phyloP scores from a whole-genome alignment of 2,329 filamentous ascomycete species.

The Rhynchosporium agropyri region DNA sequence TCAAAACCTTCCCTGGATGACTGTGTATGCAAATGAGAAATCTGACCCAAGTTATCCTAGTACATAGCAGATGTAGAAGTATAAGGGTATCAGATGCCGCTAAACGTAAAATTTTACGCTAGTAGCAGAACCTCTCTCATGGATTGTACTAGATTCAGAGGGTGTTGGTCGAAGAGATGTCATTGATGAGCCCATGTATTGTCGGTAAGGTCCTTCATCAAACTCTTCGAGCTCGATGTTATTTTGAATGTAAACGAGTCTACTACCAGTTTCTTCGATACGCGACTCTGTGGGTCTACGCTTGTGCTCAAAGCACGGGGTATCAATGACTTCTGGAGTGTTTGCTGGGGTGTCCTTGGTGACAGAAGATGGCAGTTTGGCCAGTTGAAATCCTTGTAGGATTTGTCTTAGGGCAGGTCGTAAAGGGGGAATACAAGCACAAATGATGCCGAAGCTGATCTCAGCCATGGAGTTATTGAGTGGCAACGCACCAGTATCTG shows the following conservation, averaged over 20 bases:
- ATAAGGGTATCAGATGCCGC: background rate
- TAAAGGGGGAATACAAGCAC: conserved; percentile 21
- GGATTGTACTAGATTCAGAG: conserved; percentile 4
- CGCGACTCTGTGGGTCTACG: background rate
- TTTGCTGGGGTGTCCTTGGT: background rate
- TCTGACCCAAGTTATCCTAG: conserved; percentile 10
- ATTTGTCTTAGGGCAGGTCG: conserved; percentile 13
- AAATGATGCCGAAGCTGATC: conserved; percentile 24
- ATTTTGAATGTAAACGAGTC: background rate
- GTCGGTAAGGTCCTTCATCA: conserved; percentile 1
- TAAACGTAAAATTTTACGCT: conserved; percentile 8
- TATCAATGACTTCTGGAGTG: background rate
- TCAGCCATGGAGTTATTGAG: conserved; percentile 22
- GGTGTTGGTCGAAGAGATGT: background rate
- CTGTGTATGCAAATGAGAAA: conserved; percentile 4
- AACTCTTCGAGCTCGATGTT: conserved; percentile 3
- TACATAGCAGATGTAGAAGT: background rate
- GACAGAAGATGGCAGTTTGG: background rate
- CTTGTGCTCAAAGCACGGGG: background rate
- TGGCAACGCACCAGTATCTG: conserved; percentile 18
- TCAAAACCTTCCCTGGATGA: conserved; percentile 8
- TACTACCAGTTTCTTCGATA: background rate
- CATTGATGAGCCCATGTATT: conserved; percentile 8
- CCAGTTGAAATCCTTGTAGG: background rate
- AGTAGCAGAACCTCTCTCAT: conserved; percentile 13